A percentile compares a stretch with the other conserved stretches of the same genome.
phyloP scores from a whole-genome alignment of 2,329 filamentous ascomycete genomes.

The Cordyceps javanica region DNA sequence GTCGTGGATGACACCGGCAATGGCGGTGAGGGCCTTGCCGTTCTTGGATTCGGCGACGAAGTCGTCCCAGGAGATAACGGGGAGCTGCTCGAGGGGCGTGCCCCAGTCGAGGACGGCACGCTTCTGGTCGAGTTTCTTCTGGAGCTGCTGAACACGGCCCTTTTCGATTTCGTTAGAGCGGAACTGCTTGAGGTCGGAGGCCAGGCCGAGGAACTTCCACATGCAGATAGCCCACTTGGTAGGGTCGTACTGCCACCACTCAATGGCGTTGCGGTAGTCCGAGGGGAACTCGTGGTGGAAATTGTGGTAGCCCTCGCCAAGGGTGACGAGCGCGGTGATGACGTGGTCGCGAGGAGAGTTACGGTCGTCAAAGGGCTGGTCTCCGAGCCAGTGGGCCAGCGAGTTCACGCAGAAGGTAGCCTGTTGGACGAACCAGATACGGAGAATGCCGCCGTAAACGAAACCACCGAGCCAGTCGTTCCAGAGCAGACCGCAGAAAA shows the following conservation, averaged over 20 bases:
- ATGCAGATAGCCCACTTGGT: slow-evolving; percentile 85
- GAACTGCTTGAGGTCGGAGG: slow-evolving; percentile 86
- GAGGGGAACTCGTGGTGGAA: slow-evolving; percentile 94
- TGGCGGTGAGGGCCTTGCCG: slow-evolving; percentile 68
- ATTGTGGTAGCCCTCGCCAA: slow-evolving; percentile 90
- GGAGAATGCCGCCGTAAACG: slow-evolving; percentile 77
- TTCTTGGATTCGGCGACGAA: slow-evolving; percentile 66
- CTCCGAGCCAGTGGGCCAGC: slow-evolving; percentile 82
- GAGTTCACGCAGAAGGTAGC: slow-evolving; percentile 93
- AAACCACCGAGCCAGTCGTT: slow-evolving; percentile 76
- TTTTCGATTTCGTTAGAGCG: slow-evolving; percentile 89
- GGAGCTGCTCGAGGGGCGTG: slow-evolving; percentile 75
- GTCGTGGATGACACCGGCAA: slow-evolving; percentile 83
- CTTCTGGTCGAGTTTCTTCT: slow-evolving; percentile 91
- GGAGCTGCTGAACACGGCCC: slow-evolving; percentile 78
- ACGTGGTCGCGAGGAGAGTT: slow-evolving; percentile 86
- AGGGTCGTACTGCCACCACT: slow-evolving; percentile 88
- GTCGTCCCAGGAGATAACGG: slow-evolving; percentile 81
- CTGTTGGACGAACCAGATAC: slow-evolving; percentile 86
- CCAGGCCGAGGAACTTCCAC: slow-evolving; percentile 79
- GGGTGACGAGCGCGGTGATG: slow-evolving; percentile 76
- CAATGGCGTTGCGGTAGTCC: slow-evolving; percentile 85
- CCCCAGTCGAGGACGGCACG: slow-evolving; percentile 80
- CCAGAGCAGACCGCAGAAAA: slow-evolving; percentile 74
- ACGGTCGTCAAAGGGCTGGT: slow-evolving; percentile 88